phyloP scores from a whole-genome alignment of 208 protist genomes.

The Wallacemonas sp. region DNA sequence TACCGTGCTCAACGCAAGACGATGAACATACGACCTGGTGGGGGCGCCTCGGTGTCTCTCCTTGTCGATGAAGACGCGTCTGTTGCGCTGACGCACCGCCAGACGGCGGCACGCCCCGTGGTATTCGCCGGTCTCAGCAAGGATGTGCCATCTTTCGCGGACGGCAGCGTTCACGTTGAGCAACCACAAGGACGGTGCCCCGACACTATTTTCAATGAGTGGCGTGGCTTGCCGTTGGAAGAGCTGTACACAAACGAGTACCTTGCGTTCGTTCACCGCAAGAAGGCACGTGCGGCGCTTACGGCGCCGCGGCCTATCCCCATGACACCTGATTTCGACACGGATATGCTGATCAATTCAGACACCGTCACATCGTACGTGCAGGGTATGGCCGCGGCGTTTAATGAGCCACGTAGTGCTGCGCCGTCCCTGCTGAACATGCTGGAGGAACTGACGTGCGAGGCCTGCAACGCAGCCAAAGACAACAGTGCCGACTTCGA shows the following conservation, averaged over 20 bases:
- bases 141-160: neutral
- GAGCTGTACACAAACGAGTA: constrained; percentile 69
- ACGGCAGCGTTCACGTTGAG: constrained; percentile 6
- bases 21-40: neutral
- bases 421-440: neutral
- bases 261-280: constrained; percentile 40
- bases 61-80: constrained; percentile 3
- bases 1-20: no score
- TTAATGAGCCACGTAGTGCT: constrained; percentile 1
- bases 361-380: constrained; percentile 68
- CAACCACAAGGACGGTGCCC: neutral
- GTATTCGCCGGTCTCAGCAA: neutral
- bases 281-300: constrained; percentile 23
- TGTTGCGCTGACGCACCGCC: neutral
- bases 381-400: constrained; percentile 42
- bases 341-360: constrained; percentile 51
- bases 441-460: neutral
- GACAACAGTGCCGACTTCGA: neutral
- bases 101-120: neutral
- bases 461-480: neutral
- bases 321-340: constrained; percentile 76
- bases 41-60: neutral
- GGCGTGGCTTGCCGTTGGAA: constrained; percentile 35
- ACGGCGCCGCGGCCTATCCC: constrained; percentile 12
- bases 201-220: neutral